Evolutionary conservation across 495 filamentous ascomycete species (phyloP).

Genomic region (Penicillium egyptiacum): DNA sequence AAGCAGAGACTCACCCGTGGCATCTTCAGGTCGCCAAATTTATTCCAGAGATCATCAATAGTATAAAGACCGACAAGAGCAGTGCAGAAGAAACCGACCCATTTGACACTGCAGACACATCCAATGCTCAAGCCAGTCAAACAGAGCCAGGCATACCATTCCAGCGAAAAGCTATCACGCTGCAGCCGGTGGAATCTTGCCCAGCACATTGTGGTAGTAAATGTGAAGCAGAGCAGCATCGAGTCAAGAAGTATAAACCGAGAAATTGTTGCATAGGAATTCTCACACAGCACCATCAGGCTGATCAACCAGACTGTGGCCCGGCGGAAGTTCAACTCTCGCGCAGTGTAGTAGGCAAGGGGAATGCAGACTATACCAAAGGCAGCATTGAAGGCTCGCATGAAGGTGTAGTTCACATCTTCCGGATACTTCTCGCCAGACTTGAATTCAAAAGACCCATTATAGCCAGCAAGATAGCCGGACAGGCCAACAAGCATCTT

Average conservation of each 20-base stretch:
- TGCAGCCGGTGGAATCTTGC: constrained; percentile 89
- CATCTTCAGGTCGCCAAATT: constrained; percentile 94
- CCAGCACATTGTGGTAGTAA: constrained; percentile 95
- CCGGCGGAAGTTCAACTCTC: constrained; percentile 80
- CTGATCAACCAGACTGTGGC: constrained; percentile 92
- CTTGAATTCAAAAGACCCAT: constrained; percentile 99
- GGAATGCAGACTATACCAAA: constrained; percentile 94
- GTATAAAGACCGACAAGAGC: constrained; percentile 95
- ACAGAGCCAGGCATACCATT: constrained; percentile 92
- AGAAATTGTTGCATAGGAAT: constrained; percentile 98
- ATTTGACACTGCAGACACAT: constrained; percentile 97
- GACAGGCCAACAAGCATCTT: constrained; percentile 98
- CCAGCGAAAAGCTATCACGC: constrained; percentile 74
- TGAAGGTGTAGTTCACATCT: constrained; percentile 96
- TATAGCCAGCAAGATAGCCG: constrained; percentile 93
- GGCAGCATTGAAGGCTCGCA: constrained; percentile 94
- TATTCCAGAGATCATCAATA: constrained; percentile 95
- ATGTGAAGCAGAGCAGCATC: constrained; percentile 97
- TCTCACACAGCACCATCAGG: constrained; percentile 96
- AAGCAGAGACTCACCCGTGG: constrained; percentile 57
- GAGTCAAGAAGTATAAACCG: constrained; percentile 96
- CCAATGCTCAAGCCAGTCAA: constrained; percentile 92
- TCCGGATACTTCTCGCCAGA: constrained; percentile 92
- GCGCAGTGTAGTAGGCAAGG: constrained; percentile 90
- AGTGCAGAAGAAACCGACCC: constrained; percentile 93